Evolutionary conservation across 495 filamentous ascomycete species (phyloP), one percentile per base, ranked within the genome.

Genomic region (Penicillium argentinense): DNA sequence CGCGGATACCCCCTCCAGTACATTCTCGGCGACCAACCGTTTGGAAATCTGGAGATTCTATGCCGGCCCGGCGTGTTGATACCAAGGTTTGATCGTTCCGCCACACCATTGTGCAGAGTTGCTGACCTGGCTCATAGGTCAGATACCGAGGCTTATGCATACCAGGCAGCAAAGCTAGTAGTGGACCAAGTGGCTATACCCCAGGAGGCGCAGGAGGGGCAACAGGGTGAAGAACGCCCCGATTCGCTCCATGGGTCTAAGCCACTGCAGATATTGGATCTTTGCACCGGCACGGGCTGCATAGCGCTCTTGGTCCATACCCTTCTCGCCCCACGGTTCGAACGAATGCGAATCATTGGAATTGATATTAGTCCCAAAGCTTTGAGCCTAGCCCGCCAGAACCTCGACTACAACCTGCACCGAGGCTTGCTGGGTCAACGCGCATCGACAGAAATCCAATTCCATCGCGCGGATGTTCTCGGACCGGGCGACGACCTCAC

Each of bases 231-330:
- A 26, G 12, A 36, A 8, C 12, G 42, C 1, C 17, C 14, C 14
- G 14, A 36, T 9, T 18, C 42, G 9, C 12, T 46, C 2, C 9
- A 9, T 3, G 16, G 18, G 12, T 2, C 9, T 17, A 27, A 39
- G 26, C 33, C 48, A 11, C 50, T 93, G 5, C 77, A 74, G 22
- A 75, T 97, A 17, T 59, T 97, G 2, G 93, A 98, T 64, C 67
- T 96, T 19, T 97, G 93, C 63, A 87, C 88, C 0, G 93, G 93
- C 3, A 88, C 88, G 13, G 93, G 93, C 21, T 97, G 93, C 64
- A 95, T 98, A 49, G 69, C 90, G 0, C 79, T 97, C 7, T 80
- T 88, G 7, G 71, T 96, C 0, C 66, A 81, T 53, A 58, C 79
- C 9, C 74, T 79, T 5, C 75, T 92, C 34, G 47, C 50, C 19